phyloP scores from a whole-genome alignment of 306 rosid genomes.

The Vigna mungo region DNA sequence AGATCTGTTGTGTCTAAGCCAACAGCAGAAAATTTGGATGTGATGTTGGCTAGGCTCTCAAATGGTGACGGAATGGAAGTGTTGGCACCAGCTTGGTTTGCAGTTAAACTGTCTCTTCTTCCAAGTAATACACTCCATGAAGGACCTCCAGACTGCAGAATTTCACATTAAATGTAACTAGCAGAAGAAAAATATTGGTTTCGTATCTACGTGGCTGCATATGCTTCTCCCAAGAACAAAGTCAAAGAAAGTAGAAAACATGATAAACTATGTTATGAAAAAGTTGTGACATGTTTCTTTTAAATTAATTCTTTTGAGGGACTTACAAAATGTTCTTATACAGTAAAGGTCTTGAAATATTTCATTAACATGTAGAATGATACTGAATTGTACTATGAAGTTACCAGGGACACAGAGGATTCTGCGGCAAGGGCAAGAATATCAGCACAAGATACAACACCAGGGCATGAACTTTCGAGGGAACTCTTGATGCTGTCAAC shows the following conservation, averaged over 20 bases:
- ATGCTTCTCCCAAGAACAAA: not conserved
- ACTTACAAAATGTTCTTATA: no score
- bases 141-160: slow-evolving; percentile 70
- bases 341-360: not conserved
- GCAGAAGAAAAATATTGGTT: not conserved
- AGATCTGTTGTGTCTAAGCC: slow-evolving; percentile 71
- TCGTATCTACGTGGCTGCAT: not conserved
- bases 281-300: not conserved
- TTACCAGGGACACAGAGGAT: slow-evolving; percentile 67
- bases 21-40: slow-evolving; percentile 65
- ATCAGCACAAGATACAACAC: slow-evolving; percentile 78
- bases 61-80: slow-evolving; percentile 63
- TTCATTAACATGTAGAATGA: no score
- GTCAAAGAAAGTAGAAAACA: not conserved
- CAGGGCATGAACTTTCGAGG: slow-evolving; percentile 67
- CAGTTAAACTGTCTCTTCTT: slow-evolving; percentile 69
- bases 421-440: slow-evolving; percentile 76
- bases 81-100: slow-evolving; percentile 72
- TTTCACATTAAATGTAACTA: not conserved
- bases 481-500: slow-evolving; percentile 71
- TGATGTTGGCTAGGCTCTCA: slow-evolving; percentile 53
- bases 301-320: no score
- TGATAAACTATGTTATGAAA: not conserved
- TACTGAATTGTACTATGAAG: no score
- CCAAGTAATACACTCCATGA: slow-evolving; percentile 76